phyloP scores from a whole-genome alignment of 1,284 basidiomycete species.

The Takashimella tepidaria region DNA sequence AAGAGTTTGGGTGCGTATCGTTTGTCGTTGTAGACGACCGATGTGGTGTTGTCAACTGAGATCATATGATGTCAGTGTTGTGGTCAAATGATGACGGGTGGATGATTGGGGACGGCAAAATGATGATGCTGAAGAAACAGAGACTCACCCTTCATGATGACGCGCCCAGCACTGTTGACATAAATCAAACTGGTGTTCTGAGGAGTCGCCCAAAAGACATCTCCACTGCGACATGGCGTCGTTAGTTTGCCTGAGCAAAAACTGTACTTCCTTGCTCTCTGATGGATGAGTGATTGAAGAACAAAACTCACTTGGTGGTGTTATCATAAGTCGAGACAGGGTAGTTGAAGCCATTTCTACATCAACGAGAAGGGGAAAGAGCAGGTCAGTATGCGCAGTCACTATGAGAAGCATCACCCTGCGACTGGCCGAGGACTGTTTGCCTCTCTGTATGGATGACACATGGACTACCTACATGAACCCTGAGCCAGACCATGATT shows the following conservation, averaged over 20 bases:
- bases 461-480: constrained; percentile 30
- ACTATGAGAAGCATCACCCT: no score
- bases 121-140: constrained; percentile 61
- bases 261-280: neutral
- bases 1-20: constrained; percentile 65
- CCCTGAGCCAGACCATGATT: constrained; percentile 19
- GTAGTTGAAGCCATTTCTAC: constrained; percentile 25
- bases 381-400: no score
- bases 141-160: constrained; percentile 79
- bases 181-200: constrained; percentile 46
- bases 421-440: no score
- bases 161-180: constrained; percentile 64
- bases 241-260: no score
- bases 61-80: neutral
- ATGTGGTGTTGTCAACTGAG: constrained; percentile 30
- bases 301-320: constrained; percentile 43
- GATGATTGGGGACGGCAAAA: constrained; percentile 11
- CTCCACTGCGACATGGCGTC: constrained; percentile 55
- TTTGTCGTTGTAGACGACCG: constrained; percentile 55
- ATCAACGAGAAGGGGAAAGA: no score
- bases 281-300: no score
- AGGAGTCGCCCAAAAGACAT: constrained; percentile 49
- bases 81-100: neutral
- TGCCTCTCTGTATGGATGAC: no score
- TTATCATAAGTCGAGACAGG: constrained; percentile 34